Evolutionary conservation across 2,329 filamentous ascomycete genomes (phyloP).

Genomic region (Venturiaceae sp.): DNA sequence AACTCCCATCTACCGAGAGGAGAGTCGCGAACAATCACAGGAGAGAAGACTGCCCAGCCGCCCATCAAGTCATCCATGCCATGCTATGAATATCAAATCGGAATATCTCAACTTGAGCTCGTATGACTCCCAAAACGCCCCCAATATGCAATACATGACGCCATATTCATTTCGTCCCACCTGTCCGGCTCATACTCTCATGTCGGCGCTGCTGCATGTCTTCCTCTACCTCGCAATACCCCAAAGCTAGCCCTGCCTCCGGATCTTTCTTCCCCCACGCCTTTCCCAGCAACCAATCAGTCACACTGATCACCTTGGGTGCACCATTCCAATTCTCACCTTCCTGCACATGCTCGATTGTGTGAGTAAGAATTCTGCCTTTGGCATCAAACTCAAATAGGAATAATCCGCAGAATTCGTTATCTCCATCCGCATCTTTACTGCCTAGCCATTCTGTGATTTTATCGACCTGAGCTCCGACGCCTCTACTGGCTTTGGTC

Average conservation of each 20-base stretch:
- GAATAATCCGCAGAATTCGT: conserved; percentile 84
- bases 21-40: neutral
- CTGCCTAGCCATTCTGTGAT: conserved; percentile 47
- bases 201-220: neutral
- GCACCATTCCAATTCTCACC: conserved; percentile 75
- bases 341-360: conserved; percentile 87
- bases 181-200: neutral
- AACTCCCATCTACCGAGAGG: neutral
- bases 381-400: conserved; percentile 91
- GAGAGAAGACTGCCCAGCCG: neutral
- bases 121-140: neutral
- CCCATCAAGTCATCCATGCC: neutral
- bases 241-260: conserved; percentile 31
- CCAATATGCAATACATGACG: neutral
- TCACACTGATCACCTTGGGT: conserved; percentile 78
- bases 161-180: neutral
- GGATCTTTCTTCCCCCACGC: conserved; percentile 46
- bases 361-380: conserved; percentile 76
- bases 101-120: neutral
- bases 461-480: conserved; percentile 41
- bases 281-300: conserved; percentile 86
- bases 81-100: neutral
- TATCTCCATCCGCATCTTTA: conserved; percentile 46
- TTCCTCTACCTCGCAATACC: conserved; percentile 10
- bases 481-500: conserved; percentile 33